Conservation (phyloP, 495 filamentous ascomycete genomes). For the Viridothelium virens region DNA sequence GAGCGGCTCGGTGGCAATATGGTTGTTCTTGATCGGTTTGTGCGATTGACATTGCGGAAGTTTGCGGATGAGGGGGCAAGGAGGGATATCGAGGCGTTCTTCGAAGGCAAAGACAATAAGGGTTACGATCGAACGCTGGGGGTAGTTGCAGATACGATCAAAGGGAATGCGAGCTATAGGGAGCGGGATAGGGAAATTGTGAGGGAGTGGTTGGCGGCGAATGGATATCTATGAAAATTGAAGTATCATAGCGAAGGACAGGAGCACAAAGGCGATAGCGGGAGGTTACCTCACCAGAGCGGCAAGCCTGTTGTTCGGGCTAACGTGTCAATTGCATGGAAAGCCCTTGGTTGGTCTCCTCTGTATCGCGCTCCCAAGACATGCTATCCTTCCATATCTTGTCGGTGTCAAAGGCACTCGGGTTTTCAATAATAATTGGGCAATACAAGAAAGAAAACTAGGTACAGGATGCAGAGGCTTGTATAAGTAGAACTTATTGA, state of each 20-base stretch:
- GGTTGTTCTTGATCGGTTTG: conserved; percentile 78
- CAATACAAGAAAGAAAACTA: too few species aligned
- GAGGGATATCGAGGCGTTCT: conserved; percentile 75
- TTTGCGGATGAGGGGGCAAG: conserved; percentile 64
- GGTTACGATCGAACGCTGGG: conserved; percentile 72
- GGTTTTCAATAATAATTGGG: too few species aligned
- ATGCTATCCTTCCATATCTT: too few species aligned
- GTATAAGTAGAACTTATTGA: too few species aligned
- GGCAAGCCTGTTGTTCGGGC: too few species aligned
- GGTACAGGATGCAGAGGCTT: too few species aligned
- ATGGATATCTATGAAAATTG: conserved; percentile 46
- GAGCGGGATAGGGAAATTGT: conserved; percentile 60
- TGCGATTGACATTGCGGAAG: conserved; percentile 65
- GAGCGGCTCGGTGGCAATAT: conserved; percentile 67
- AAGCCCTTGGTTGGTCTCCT: too few species aligned
- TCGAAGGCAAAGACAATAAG: conserved; percentile 68
- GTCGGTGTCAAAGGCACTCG: too few species aligned
- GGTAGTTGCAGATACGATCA: conserved; percentile 72
- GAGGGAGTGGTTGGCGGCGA: conserved; percentile 60
- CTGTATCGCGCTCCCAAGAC: too few species aligned
- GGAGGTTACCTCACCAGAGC: not conserved
- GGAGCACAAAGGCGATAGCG: not conserved
- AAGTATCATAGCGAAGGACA: not conserved
- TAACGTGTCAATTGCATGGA: not conserved
- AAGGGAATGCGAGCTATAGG: conserved; percentile 68